Percentiles rank a stretch among this genome's conserved stretches.
Conservation (phyloP, 345 rosid genomes). For the Acer yangbiense region DNA sequence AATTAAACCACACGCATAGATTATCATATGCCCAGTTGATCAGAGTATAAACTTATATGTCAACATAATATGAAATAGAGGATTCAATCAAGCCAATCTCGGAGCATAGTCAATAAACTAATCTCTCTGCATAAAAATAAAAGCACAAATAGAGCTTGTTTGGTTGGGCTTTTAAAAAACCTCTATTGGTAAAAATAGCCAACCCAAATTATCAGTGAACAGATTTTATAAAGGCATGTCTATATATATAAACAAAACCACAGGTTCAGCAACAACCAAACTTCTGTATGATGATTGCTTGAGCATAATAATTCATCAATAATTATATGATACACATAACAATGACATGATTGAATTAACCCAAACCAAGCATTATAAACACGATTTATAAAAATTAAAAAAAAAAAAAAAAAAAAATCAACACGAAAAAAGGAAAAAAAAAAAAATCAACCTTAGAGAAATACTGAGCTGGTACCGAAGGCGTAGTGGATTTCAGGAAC, state of each 20-base stretch:
- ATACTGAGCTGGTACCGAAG: slow-evolving; percentile 39
- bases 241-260: background rate
- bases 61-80: background rate
- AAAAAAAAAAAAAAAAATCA: background rate
- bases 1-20: background rate
- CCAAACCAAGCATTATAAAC: background rate
- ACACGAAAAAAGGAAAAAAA: background rate
- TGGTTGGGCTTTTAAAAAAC: too few relatives aligned
- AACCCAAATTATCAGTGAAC: background rate
- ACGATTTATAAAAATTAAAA: background rate
- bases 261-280: background rate
- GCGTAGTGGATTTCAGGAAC: slow-evolving; percentile 43
- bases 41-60: background rate
- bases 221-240: background rate
- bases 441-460: slow-evolving; percentile 35
- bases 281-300: background rate
- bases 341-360: background rate
- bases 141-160: background rate
- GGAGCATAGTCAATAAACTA: too few relatives aligned
- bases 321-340: background rate
- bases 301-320: background rate
- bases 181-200: too few relatives aligned
- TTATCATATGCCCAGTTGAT: background rate
- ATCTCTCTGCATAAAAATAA: background rate
- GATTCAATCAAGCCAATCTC: background rate